Conservation (phyloP, 1,284 basidiomycete genomes). For the Stygiomarasmius scandens region DNA sequence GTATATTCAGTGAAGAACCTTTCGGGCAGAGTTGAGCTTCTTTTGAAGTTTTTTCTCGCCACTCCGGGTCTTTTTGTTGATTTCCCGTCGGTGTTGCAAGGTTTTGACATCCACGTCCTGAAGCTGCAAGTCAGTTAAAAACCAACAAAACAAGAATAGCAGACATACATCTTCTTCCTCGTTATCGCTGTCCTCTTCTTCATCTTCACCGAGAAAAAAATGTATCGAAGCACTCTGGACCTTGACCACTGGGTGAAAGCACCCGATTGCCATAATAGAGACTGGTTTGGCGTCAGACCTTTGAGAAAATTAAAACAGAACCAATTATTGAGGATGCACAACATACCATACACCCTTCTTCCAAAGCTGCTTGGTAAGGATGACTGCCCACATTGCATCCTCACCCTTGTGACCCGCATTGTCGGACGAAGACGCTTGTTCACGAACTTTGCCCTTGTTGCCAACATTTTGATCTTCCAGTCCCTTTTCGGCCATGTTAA, state of each 20-base stretch:
- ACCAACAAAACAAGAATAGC: constrained; percentile 9
- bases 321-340: background rate
- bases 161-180: constrained; percentile 66
- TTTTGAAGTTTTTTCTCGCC: constrained; percentile 80
- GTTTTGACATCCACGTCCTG: constrained; percentile 70
- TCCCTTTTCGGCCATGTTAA: constrained; percentile 93
- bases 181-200: constrained; percentile 71
- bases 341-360: constrained; percentile 88
- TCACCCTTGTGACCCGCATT: constrained; percentile 58
- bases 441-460: constrained; percentile 76
- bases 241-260: constrained; percentile 92
- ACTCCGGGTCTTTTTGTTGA: constrained; percentile 89
- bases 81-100: constrained; percentile 80
- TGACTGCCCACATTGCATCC: constrained; percentile 98
- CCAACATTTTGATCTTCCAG: constrained; percentile 78
- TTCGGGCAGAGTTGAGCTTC: constrained; percentile 69
- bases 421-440: constrained; percentile 38
- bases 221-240: constrained; percentile 97
- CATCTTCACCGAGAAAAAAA: constrained; percentile 91
- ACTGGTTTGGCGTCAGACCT: constrained; percentile 94
- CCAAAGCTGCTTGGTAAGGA: constrained; percentile 95
- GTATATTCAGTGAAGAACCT: constrained; percentile 43
- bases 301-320: background rate
- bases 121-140: background rate
- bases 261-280: constrained; percentile 89